Evolutionary conservation across 257 asterid species (phyloP).

Genomic region (Avicennia marina): DNA sequence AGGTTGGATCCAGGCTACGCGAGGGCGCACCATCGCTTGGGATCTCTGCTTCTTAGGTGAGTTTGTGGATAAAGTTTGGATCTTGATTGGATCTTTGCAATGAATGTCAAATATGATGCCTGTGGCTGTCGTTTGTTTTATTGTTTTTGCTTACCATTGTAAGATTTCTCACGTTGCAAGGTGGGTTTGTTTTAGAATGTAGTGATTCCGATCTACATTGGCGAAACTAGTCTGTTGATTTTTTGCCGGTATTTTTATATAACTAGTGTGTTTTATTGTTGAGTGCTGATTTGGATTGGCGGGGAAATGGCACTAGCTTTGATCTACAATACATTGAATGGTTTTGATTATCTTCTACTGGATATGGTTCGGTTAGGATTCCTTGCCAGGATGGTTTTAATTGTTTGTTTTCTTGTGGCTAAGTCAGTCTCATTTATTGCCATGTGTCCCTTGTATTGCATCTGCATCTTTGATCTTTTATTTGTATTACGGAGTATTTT

Average conservation of each 20-base stretch:
- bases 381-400: constrained; percentile 16
- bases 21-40: constrained; percentile 87
- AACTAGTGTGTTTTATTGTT: no score
- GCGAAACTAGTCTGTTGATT: background rate
- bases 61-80: constrained; percentile 19
- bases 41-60: constrained; percentile 80
- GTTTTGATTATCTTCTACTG: constrained; percentile 19
- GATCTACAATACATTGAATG: constrained; percentile 22
- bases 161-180: constrained; percentile 18
- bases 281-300: constrained; percentile 15
- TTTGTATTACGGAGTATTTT: constrained; percentile 19
- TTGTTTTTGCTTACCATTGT: background rate
- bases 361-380: constrained; percentile 27
- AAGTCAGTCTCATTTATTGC: constrained; percentile 25
- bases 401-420: constrained; percentile 28
- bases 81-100: no score
- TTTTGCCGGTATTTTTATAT: background rate
- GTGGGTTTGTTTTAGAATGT: constrained; percentile 10
- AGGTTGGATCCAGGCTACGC: constrained; percentile 79
- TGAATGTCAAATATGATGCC: no score
- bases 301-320: constrained; percentile 18
- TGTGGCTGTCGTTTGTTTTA: constrained; percentile 8
- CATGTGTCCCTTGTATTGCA: constrained; percentile 15
- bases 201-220: constrained; percentile 20
- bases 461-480: constrained; percentile 11